Base-by-base conservation (phyloP, 164 flowering plant genomes). In the Stephania yunnanensis region DNA sequence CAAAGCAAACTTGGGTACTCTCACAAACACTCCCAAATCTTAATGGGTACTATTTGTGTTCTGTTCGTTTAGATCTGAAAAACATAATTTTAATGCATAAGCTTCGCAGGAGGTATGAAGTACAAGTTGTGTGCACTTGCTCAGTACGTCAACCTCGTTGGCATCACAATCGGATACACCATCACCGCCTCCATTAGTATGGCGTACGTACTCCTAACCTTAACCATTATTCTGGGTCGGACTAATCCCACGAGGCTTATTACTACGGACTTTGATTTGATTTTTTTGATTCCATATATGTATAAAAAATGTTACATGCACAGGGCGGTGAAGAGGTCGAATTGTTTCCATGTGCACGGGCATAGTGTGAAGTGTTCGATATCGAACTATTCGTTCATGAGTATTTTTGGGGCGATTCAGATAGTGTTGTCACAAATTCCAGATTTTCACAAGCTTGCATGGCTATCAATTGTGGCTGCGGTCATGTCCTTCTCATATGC, bases 101-200 rank as follows among this genome's bases (percentile, higher is more conserved):
- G 36, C 36, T 69, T 20, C 19, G 44, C 84, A 93, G 99, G 97
- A 42, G 97, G 93, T 0, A 74, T 72, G 68, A 93, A 87, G 79
- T 86, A 89, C n/a, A 84, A 83, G 81, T 85, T 95, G 0, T 95
- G 99, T 88, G 98, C 95, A 1, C 11, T 92, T 69, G 95, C 97
- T 76, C 98, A 95, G 70, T 93, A 93, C 75, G 86, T 77, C 1
- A 92, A 92, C 76, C 89, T 93, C 0, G 61, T 91, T 0, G 99
- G 98, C 9, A 77, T 88, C n/a, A 80, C 91, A 2, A 84, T 95
- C 70, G 99, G 99, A 65, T 95, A 95, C 87, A 95, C 98, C 30
- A 92, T 95, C 77, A 95, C 99, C 17, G 92, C 98, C 15, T 88
- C 98, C 3, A 93, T 95, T 45, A 95, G 99, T 75, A 91, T 95